Conservation (phyloP, 257 asterid species). For the Solanum appendiculatum region DNA sequence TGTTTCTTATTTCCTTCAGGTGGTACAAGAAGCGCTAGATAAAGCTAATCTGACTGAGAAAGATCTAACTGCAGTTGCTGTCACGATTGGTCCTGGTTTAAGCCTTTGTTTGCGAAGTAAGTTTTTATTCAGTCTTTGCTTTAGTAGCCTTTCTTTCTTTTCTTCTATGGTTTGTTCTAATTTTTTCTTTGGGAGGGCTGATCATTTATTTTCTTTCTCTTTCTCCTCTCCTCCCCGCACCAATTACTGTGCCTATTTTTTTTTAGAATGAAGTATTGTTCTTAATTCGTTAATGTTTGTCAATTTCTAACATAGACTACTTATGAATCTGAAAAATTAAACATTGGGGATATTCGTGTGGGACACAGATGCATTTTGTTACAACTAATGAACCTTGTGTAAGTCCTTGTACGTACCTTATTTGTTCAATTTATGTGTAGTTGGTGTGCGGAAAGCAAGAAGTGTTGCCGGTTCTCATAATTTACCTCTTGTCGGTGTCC, state of each 20-base stretch:
- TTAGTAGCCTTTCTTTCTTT: neutral
- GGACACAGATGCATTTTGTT: neutral
- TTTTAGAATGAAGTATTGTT: neutral
- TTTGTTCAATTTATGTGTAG: slow-evolving; percentile 29
- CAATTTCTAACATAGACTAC: neutral
- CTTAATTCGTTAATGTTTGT: neutral
- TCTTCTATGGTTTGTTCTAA: neutral
- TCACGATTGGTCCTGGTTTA: slow-evolving; percentile 98
- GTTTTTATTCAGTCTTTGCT: neutral
- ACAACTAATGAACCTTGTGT: neutral
- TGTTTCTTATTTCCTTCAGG: slow-evolving; percentile 35
- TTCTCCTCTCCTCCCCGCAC: neutral
- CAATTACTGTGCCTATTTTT: neutral
- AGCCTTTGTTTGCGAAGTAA: slow-evolving; percentile 98
- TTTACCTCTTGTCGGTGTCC: slow-evolving; percentile 84
- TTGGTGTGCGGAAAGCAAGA: slow-evolving; percentile 96
- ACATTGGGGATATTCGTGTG: neutral
- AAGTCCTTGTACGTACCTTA: neutral
- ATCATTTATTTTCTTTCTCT: neutral
- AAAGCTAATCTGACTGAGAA: slow-evolving; percentile 65
- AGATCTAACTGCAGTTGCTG: slow-evolving; percentile 97
- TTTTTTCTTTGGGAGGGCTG: neutral
- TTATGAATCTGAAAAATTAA: neutral
- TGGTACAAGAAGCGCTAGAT: slow-evolving; percentile 93
- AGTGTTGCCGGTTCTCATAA: slow-evolving; percentile 62